Conservation (phyloP, 2,329 filamentous ascomycete species). For the Phaeoacremonium minimum region DNA sequence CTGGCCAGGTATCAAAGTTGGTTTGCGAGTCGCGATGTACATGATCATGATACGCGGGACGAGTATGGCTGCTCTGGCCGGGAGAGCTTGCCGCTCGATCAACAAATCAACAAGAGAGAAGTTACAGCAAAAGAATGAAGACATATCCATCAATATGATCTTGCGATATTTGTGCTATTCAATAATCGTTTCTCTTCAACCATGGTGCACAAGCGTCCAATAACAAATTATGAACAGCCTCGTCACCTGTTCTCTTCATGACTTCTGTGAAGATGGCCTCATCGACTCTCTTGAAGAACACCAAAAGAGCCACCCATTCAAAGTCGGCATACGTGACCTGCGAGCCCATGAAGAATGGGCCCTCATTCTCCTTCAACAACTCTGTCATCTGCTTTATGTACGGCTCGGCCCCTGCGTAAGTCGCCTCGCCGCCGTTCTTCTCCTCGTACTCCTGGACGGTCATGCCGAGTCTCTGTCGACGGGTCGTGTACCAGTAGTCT, state of each 20-base stretch:
- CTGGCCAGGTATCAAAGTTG: too few relatives aligned
- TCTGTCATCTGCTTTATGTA: conserved; percentile 25
- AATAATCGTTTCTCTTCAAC: conserved; percentile 1
- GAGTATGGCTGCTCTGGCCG: too few relatives aligned
- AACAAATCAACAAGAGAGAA: too few relatives aligned
- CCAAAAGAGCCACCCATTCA: conserved; percentile 40
- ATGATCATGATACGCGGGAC: too few relatives aligned
- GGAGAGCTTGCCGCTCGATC: too few relatives aligned
- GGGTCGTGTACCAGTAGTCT: conserved; percentile 50
- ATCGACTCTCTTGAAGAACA: conserved; percentile 34
- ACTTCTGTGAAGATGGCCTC: conserved; percentile 31
- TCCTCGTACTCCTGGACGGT: conserved; percentile 41
- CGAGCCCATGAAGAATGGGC: conserved; percentile 55
- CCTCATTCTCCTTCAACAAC: conserved; percentile 48
- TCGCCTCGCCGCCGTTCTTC: conserved; percentile 40
- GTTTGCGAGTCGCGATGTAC: too few relatives aligned
- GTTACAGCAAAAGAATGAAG: too few relatives aligned
- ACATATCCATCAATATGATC: too few relatives aligned
- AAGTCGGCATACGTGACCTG: conserved; percentile 51
- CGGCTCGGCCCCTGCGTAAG: conserved; percentile 39
- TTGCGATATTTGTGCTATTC: too few relatives aligned
- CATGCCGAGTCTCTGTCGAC: conserved; percentile 43
- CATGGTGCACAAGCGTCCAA: not conserved
- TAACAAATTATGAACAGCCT: not conserved
- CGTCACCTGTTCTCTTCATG: conserved; percentile 14